Conservation (phyloP, 495 filamentous ascomycete genomes). For the Sabuloglossum arenarium region DNA sequence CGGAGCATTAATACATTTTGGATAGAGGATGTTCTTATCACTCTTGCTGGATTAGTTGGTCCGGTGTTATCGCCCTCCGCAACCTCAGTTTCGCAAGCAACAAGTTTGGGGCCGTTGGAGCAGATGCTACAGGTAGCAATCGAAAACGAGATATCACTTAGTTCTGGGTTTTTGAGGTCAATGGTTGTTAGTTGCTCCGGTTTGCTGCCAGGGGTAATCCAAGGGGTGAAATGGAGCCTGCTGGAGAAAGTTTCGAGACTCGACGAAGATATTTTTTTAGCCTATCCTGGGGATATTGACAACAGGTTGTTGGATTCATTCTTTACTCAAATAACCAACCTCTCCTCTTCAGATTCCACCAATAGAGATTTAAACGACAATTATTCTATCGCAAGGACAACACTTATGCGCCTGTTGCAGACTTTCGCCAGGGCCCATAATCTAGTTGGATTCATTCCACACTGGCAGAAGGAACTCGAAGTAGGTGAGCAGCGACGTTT, state of each 20-base stretch:
- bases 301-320: conserved; percentile 16
- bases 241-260: conserved; percentile 38
- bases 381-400: conserved; percentile 14
- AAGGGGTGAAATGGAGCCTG: conserved; percentile 35
- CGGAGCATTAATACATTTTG: conserved; percentile 12
- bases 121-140: conserved; percentile 22
- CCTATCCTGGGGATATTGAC: conserved; percentile 17
- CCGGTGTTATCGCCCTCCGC: background rate
- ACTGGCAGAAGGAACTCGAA: conserved; percentile 42
- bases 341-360: conserved; percentile 6
- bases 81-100: background rate
- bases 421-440: conserved; percentile 45
- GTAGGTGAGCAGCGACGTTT: conserved; percentile 21
- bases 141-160: conserved; percentile 14
- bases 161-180: conserved; percentile 14
- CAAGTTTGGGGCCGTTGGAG: conserved; percentile 13
- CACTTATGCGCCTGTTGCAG: conserved; percentile 33
- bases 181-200: conserved; percentile 25
- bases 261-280: conserved; percentile 47
- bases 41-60: conserved; percentile 5
- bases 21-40: conserved; percentile 15
- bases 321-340: conserved; percentile 13
- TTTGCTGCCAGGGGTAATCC: conserved; percentile 17
- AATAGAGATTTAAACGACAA: conserved; percentile 1
- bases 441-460: conserved; percentile 39